Evolutionary conservation across 2,329 filamentous ascomycete species (phyloP).

Genomic region (Bipolaris bicolor): DNA sequence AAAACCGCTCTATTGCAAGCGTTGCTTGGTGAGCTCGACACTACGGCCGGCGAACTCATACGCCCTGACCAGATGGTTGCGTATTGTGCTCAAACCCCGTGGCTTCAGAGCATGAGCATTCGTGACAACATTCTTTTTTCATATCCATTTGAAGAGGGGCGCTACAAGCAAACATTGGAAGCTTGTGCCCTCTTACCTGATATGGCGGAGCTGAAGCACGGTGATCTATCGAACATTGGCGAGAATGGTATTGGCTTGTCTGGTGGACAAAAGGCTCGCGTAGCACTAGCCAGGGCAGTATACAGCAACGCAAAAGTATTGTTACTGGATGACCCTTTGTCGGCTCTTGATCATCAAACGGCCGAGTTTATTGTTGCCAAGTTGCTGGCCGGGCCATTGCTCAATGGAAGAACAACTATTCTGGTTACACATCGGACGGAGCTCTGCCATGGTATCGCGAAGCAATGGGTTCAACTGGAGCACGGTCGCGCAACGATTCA

Average conservation of each 20-base stretch:
- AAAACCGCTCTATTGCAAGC: slow-evolving; percentile 68
- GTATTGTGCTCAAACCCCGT: slow-evolving; percentile 70
- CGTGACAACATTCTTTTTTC: slow-evolving; percentile 72
- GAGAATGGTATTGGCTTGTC: slow-evolving; percentile 68
- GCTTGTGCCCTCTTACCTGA: slow-evolving; percentile 68
- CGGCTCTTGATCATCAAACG: slow-evolving; percentile 68
- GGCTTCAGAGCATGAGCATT: slow-evolving; percentile 73
- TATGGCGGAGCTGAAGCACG: slow-evolving; percentile 66
- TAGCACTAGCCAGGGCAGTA: slow-evolving; percentile 65
- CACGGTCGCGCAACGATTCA: slow-evolving; percentile 61
- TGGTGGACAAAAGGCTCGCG: slow-evolving; percentile 65
- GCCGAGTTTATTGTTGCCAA: slow-evolving; percentile 66
- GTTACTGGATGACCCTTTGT: slow-evolving; percentile 65
- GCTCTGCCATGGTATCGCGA: slow-evolving; percentile 73
- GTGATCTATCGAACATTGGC: slow-evolving; percentile 66
- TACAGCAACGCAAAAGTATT: slow-evolving; percentile 63
- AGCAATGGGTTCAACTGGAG: slow-evolving; percentile 73
- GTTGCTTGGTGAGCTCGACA: slow-evolving; percentile 65
- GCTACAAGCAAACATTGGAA: slow-evolving; percentile 72
- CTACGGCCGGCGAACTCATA: slow-evolving; percentile 57
- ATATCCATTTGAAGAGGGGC: slow-evolving; percentile 69
- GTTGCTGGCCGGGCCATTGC: slow-evolving; percentile 61
- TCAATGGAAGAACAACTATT: slow-evolving; percentile 61
- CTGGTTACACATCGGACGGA: slow-evolving; percentile 72
- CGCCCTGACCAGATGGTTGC: slow-evolving; percentile 64